Conservation (phyloP, 345 rosid species). For the Corymbia maculata region DNA sequence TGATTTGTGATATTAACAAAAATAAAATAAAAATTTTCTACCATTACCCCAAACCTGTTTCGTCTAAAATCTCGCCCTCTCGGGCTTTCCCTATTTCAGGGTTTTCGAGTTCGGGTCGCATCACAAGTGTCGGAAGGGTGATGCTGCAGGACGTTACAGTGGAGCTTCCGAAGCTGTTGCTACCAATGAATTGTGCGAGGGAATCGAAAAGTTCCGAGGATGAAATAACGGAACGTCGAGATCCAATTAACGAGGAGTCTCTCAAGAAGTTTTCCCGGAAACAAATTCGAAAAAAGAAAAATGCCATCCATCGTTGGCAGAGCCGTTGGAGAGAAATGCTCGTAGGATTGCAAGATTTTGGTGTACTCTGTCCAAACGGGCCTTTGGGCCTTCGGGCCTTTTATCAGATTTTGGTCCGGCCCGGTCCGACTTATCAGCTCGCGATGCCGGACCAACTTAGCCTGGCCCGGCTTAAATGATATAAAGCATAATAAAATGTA, state of each 20-base stretch:
- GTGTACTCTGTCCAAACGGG: not conserved
- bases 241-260: not conserved
- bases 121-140: too few species aligned
- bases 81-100: not conserved
- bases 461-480: not conserved
- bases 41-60: not conserved
- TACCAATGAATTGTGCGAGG: not conserved
- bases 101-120: not conserved
- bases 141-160: accelerated
- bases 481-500: not conserved
- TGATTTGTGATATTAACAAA: not conserved
- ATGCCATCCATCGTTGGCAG: not conserved
- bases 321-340: not conserved
- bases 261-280: not conserved
- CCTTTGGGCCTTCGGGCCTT: not conserved
- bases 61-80: not conserved
- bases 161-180: not conserved
- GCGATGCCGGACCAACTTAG: not conserved
- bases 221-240: not conserved
- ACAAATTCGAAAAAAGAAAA: not conserved
- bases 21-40: not conserved
- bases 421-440: not conserved
- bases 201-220: not conserved
- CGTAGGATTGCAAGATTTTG: not conserved
- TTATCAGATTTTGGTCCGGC: not conserved